Evolutionary conservation across 2,329 filamentous ascomycete species (phyloP), one percentile per base, ranked within the genome.

Genomic region (Phaeosphaeria sp.): DNA sequence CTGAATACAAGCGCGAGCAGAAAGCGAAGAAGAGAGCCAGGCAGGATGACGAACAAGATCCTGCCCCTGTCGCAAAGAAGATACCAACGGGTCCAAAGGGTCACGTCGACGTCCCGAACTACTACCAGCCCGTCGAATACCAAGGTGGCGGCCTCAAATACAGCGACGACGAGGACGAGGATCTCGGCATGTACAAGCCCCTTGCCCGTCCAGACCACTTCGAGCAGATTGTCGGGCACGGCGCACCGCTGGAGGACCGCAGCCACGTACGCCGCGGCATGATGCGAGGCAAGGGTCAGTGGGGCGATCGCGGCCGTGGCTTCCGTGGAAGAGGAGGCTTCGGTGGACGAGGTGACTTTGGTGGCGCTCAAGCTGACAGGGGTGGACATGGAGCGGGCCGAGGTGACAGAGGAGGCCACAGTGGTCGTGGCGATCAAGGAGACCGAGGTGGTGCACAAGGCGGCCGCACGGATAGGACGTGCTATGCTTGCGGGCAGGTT

Each of bases 1-100:
- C 90, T 7, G 91, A 93, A 67, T 87, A 92, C 74, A 96, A 80
- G 69, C 74, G 74, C 52, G 69, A 73, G 60, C 61, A 73, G 63
- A 88, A 89, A 82, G 89, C 88, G 83, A 83, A 85, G 75, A 82
- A 83, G 78, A 80, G 82, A 63, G 70, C 74, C 11, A 75, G 75
- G 44, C 72, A 59, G 11, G 71, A 76, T 27, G 64, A 63, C 47
- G 68, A 68, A 42, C 60, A 66, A 17, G 67, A 72, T n/a, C 65
- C 64, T 36, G 30, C 30, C 11, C 60, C 64, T 46, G 58, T 65
- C 11, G 51, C 57, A n/a, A 40, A 57, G 24, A 58, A 63, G 6
- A 70, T 70, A 44, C 67, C 67, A 1, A 69, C 66, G 8, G 66
- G 66, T 6, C 67, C 65, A 7, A 58, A 63, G 47, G 60, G 61